Evolutionary conservation across 306 rosid species (phyloP).

Genomic region (Cajanus cajan): DNA sequence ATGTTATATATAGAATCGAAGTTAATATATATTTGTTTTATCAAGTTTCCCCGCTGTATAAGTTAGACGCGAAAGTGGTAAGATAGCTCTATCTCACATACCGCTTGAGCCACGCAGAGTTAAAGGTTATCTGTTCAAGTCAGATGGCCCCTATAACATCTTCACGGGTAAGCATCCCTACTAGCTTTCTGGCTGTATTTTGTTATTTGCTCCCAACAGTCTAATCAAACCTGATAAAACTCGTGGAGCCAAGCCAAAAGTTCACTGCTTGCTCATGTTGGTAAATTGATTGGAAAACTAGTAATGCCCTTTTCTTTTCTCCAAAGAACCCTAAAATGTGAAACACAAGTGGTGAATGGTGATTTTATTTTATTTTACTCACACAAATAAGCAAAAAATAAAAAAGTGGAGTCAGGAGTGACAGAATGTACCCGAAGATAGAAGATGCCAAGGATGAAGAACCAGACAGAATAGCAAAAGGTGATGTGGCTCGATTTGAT

Average conservation of each 20-base stretch:
- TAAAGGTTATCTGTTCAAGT: not conserved
- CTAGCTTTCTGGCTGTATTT: not conserved
- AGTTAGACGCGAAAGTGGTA: too few species aligned
- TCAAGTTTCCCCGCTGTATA: too few species aligned
- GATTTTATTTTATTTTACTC: not conserved
- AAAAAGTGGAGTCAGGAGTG: not conserved
- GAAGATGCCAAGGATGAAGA: not conserved
- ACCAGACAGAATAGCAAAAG: not conserved
- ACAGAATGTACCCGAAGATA: not conserved
- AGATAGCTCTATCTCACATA: not conserved
- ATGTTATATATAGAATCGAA: too few species aligned
- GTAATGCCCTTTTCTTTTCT: not conserved
- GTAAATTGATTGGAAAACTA: not conserved
- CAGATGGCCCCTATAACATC: not conserved
- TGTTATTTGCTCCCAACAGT: not conserved
- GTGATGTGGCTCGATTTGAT: constrained; percentile 11
- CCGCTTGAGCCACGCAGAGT: not conserved
- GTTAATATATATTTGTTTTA: too few species aligned
- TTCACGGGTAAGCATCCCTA: not conserved
- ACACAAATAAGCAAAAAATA: not conserved
- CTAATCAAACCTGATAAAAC: not conserved
- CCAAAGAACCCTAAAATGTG: not conserved
- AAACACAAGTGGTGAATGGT: not conserved
- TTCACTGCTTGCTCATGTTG: not conserved
- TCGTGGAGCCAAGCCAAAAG: not conserved